phyloP scores from a whole-genome alignment of 2,329 filamentous ascomycete species.

The Hortaea werneckii region DNA sequence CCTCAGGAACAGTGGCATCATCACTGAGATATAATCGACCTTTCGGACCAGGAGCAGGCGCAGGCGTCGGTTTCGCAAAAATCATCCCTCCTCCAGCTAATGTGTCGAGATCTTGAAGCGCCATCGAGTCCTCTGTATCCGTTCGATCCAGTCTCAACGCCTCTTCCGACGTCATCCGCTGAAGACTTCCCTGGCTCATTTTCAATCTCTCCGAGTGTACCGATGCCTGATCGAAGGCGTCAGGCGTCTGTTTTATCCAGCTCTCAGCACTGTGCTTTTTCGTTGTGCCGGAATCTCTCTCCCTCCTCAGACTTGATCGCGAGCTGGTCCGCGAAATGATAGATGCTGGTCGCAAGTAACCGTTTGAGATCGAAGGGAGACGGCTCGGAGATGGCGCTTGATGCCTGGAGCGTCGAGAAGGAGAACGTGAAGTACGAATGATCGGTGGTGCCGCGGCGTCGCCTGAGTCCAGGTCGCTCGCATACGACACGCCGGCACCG shows the following conservation, averaged over 20 bases:
- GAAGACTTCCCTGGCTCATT: conserved; percentile 11
- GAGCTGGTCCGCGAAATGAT: conserved; percentile 10
- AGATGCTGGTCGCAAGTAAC: conserved; percentile 3
- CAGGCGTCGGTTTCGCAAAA: conserved; percentile 17
- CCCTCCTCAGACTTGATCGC: conserved; percentile 34
- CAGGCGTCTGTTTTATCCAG: conserved; percentile 16
- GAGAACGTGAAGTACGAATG: conserved; percentile 64
- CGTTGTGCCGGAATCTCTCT: conserved; percentile 49
- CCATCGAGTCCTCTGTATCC: conserved; percentile 2
- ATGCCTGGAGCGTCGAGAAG: conserved; percentile 61
- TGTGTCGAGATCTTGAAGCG: conserved; percentile 1
- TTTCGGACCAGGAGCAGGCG: conserved; percentile 31
- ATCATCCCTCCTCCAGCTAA: conserved; percentile 19
- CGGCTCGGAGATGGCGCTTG: conserved; percentile 38
- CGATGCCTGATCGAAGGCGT: conserved; percentile 12
- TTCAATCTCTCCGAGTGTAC: conserved; percentile 12
- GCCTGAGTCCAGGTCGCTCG: conserved; percentile 13
- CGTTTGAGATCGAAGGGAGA: background rate
- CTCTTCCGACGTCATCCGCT: conserved; percentile 16
- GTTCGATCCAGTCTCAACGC: conserved; percentile 10
- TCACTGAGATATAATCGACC: conserved; percentile 15
- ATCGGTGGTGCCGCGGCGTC: conserved; percentile 19
- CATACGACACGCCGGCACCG: conserved; percentile 36
- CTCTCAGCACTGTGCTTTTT: conserved; percentile 24
- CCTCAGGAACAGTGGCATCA: conserved; percentile 15